Conservation (phyloP, 352 stramenopile species). For the Phytophthora parvispora region DNA sequence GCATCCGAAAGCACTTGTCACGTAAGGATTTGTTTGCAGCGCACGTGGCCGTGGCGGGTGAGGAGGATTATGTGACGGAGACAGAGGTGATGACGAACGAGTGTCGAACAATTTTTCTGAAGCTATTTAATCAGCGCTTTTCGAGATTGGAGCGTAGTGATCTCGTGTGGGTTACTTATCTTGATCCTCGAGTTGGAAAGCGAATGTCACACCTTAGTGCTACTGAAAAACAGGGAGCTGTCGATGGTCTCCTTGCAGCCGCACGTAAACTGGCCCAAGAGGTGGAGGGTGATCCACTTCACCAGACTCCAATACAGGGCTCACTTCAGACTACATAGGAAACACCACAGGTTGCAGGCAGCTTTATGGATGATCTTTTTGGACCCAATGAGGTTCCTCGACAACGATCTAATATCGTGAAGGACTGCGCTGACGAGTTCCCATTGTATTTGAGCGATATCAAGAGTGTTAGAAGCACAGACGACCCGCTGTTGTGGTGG, state of each 20-base stretch:
- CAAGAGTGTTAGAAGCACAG: no score
- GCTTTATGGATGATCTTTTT: not conserved
- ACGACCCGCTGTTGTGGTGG: no score
- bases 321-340: not conserved
- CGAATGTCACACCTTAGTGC: not conserved
- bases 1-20: not conserved
- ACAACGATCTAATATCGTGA: no score
- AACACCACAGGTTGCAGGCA: not conserved
- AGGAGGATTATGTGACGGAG: not conserved
- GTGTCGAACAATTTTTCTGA: not conserved
- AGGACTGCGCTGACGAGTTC: no score
- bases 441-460: no score
- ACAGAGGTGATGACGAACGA: not conserved
- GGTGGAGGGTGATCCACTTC: not conserved
- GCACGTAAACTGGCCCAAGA: not conserved
- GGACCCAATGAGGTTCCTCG: no score
- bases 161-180: not conserved
- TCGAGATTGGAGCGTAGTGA: not conserved
- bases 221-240: not conserved
- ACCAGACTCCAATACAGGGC: not conserved
- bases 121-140: not conserved
- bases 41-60: not conserved
- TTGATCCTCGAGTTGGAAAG: not conserved
- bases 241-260: not conserved
- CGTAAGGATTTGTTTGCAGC: not conserved